Evolutionary conservation across 2,329 filamentous ascomycete genomes (phyloP), one percentile per base, ranked within the genome.

Genomic region (Trichothecium sympodiale): DNA sequence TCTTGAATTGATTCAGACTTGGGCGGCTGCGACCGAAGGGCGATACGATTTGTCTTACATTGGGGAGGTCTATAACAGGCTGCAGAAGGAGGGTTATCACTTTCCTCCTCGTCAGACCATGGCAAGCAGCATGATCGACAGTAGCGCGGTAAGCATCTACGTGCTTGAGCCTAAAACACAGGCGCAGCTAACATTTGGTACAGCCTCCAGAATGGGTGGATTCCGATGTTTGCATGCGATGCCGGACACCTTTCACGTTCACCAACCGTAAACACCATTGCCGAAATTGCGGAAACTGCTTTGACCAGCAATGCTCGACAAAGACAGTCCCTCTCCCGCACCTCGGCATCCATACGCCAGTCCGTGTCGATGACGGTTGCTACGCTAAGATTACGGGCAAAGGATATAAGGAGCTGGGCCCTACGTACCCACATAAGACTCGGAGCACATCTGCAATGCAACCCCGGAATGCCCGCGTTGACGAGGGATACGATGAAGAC

Each of bases 201-300:
- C 17, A 94, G 80, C 91, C 91, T 8, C 91, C 91, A 1, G 91
- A 98, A 61, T 98, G 91, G 91, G 79, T 80, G 34, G 91, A 98
- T 60, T 95, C 89, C 9, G 91, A 98, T 51, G 89, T 98, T 23
- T 98, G 91, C 57, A 95, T 98, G 87, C 82, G 91, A 54, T 98
- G 91, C 57, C 79, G 91, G 47, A 95, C 89, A 10, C 64, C 86
- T 14, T 98, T 98, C 51, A 95, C 86, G 33, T 95, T 98, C 53
- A 98, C 89, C 38, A 98, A 98, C 57, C 80, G 91, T 51, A 98
- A 96, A 56, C 91, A 98, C 55, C 91, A 98, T 57, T 98, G 91
- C 53, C 80, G 91, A 45, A 98, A 98, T 57, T 98, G 91, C 52
- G 91, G 91, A 35, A 94, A 91, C 59, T 91, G 94, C 50, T 98